Evolutionary conservation across 352 stramenopile species (phyloP).

Genomic region (Peronospora destructor): DNA sequence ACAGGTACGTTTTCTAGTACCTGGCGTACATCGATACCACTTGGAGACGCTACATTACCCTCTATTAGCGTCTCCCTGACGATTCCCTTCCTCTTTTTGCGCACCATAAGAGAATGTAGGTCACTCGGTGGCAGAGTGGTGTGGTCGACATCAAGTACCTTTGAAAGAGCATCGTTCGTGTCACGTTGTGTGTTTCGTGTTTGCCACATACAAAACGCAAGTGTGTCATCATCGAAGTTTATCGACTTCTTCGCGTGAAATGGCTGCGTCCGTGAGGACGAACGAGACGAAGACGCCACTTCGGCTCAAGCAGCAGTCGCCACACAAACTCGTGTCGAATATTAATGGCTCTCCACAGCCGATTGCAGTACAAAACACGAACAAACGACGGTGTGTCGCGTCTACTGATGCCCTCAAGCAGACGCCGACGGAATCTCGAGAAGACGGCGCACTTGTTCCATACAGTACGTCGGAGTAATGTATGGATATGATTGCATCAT

Average conservation of each 20-base stretch:
- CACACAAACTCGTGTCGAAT: not conserved
- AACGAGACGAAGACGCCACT: constrained; percentile 12
- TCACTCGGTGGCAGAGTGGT: not conserved
- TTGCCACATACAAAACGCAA: not conserved
- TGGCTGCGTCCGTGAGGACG: constrained; percentile 12
- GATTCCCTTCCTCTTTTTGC: constrained; percentile 73
- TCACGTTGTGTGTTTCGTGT: too few species aligned
- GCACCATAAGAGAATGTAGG: constrained; percentile 39
- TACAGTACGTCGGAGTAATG: constrained; percentile 7
- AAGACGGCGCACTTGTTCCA: not conserved
- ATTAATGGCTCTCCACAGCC: not conserved
- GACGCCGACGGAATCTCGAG: constrained; percentile 9
- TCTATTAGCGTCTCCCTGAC: constrained; percentile 44
- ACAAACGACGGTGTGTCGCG: constrained; percentile 20
- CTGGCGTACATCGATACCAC: constrained; percentile 28
- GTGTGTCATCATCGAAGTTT: not conserved
- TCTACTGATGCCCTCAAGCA: constrained; percentile 8
- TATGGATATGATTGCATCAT: not conserved
- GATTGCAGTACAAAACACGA: constrained; percentile 10
- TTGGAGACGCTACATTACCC: constrained; percentile 20
- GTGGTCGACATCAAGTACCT: not conserved
- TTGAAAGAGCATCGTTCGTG: too few species aligned
- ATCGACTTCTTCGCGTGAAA: not conserved
- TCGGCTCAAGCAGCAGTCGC: constrained; percentile 7
- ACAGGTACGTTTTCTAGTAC: constrained; percentile 25